Evolutionary conservation across 495 filamentous ascomycete species (phyloP).

Genomic region (Trichodelitschia bisporula): DNA sequence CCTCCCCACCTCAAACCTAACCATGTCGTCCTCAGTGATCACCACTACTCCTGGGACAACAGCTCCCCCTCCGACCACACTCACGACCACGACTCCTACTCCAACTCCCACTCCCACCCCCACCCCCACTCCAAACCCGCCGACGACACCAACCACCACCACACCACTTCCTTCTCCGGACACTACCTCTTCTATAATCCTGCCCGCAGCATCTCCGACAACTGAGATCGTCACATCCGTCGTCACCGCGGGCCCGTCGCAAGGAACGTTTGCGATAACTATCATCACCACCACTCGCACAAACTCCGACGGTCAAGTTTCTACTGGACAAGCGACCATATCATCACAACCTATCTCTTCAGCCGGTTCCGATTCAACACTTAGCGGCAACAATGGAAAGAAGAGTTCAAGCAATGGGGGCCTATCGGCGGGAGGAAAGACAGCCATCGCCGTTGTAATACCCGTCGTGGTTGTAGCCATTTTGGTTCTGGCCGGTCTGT

Average conservation of each 20-base stretch:
- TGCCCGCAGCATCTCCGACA: conserved; percentile 10
- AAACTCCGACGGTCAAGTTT: neutral
- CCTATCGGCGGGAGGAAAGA: conserved; percentile 37
- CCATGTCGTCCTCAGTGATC: too few species aligned
- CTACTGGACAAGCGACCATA: neutral
- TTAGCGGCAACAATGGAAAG: neutral
- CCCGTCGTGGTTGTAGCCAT: conserved; percentile 76
- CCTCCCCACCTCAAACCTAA: too few species aligned
- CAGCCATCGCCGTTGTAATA: conserved; percentile 82
- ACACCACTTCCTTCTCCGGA: neutral
- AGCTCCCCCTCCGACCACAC: too few species aligned
- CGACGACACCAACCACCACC: conserved; percentile 4
- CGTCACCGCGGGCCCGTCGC: conserved; percentile 8
- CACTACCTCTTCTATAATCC: conserved; percentile 8
- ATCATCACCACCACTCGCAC: conserved; percentile 7
- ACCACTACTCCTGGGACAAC: too few species aligned
- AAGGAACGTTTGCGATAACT: conserved; percentile 3
- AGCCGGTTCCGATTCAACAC: neutral
- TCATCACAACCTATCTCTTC: conserved; percentile 2
- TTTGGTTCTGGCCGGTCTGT: conserved; percentile 48
- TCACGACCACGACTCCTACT: too few species aligned
- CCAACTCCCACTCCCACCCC: too few species aligned
- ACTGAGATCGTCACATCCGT: conserved; percentile 13
- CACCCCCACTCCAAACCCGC: conserved; percentile 1
- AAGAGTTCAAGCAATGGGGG: conserved; percentile 13